Base-by-base conservation (phyloP, 305 asterid species). In the Solanum aculeatissimum region DNA sequence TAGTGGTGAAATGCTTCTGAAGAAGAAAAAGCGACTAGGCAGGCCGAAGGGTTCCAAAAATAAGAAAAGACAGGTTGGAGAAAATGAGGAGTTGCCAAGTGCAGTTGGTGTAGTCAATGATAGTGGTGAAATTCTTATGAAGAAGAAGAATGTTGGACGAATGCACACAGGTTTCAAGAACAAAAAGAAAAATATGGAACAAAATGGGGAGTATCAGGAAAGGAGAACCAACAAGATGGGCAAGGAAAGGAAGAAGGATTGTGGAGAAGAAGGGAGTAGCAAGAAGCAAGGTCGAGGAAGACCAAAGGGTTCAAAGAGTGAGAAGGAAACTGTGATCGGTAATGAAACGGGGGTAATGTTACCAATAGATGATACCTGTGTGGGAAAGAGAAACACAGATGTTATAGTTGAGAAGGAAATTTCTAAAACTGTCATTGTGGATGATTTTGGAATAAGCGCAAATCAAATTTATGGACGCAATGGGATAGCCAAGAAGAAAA, bases 241-340 rank as follows among this genome's bases (percentile, higher is more conserved):
- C 2, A 15, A 23, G 23, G 84, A 63, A 63, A 45, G 55, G 63
- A 43, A 19, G 43, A 68, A 81, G 25, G 84, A 62, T 42, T n/a
- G 21, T 81, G 84, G 84, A 60, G 75, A 47, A 27, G 74, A 47
- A 45, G 74, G 74, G 60, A 81, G n/a, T 38, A 32, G 25, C 66
- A 55, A 72, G 43, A 84, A 84, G 77, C 35, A 29, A 60, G 54
- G 66, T 32, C 83, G 19, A 25, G 86, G 84, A 12, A 51, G 84
- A n/a, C 84, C 84, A 12, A 84, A 84, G 78, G 86, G 79, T 78
- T 78, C 86, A 68, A 80, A 40, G 81, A 80, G 58, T 38, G 74
- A 40, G 84, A 80, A 85, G 42, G 68, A 80, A 85, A 80, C 32
- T 42, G 27, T 66, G 32, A 35, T 43, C 12, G 38, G 71, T 38